phyloP scores from a whole-genome alignment of 2,329 filamentous ascomycete genomes.

The Pseudogymnoascus sp. region DNA sequence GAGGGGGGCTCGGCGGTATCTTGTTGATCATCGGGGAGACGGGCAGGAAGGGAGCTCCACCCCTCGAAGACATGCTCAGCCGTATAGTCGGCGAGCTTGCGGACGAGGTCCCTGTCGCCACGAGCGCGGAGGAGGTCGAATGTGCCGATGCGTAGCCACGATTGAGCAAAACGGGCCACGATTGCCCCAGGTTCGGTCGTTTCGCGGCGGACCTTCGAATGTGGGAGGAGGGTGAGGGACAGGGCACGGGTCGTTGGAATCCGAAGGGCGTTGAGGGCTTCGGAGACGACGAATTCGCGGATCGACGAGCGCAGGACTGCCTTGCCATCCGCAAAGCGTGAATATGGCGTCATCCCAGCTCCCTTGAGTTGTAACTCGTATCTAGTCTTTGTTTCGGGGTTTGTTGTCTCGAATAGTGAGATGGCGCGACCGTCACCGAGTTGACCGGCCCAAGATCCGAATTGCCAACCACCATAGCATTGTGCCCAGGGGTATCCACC shows the following conservation, averaged over 20 bases:
- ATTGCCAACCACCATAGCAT: constrained; percentile 80
- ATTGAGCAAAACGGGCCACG: constrained; percentile 82
- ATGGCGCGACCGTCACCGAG: constrained; percentile 92
- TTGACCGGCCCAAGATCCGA: constrained; percentile 90
- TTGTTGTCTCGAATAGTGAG: constrained; percentile 82
- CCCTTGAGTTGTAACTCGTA: constrained; percentile 95
- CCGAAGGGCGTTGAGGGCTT: constrained; percentile 73
- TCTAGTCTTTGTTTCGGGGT: constrained; percentile 57
- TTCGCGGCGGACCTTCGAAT: constrained; percentile 67
- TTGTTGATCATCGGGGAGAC: constrained; percentile 42
- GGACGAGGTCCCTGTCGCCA: constrained; percentile 65
- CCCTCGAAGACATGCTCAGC: constrained; percentile 81
- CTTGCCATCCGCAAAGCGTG: constrained; percentile 90
- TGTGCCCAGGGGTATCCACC: constrained; percentile 96
- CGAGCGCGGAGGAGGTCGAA: constrained; percentile 85
- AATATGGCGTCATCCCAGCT: constrained; percentile 87
- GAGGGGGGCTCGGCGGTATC: constrained; percentile 34
- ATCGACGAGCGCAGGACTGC: constrained; percentile 89
- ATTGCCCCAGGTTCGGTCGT: constrained; percentile 82
- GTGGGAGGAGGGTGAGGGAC: constrained; percentile 67
- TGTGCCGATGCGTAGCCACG: constrained; percentile 87
- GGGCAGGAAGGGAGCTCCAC: constrained; percentile 72
- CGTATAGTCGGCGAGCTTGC: constrained; percentile 70
- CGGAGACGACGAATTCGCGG: constrained; percentile 86
- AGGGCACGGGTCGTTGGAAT: constrained; percentile 84